phyloP scores from a whole-genome alignment of 148 eudicot genomes.

The Nyssa sinensis region DNA sequence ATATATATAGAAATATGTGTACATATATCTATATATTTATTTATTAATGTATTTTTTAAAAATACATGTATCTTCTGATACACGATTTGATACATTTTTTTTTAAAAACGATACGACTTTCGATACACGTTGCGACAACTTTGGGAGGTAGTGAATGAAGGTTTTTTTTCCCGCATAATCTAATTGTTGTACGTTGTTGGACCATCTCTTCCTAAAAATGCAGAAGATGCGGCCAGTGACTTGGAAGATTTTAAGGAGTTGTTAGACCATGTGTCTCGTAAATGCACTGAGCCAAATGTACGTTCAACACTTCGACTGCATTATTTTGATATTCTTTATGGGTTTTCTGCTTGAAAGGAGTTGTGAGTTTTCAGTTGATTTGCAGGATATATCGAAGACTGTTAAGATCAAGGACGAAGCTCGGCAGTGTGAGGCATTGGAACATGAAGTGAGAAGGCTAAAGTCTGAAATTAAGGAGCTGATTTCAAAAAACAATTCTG shows the following conservation, averaged over 20 bases:
- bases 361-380: background rate
- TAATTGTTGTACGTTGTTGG: background rate
- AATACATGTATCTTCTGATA: too few relatives aligned
- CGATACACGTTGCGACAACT: too few relatives aligned
- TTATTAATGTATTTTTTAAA: too few relatives aligned
- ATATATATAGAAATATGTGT: too few relatives aligned
- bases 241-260: slow-evolving; percentile 53
- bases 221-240: slow-evolving; percentile 51
- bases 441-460: slow-evolving; percentile 36
- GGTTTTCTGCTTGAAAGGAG: background rate
- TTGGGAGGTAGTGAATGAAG: too few relatives aligned
- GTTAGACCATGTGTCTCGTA: slow-evolving; percentile 47
- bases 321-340: background rate
- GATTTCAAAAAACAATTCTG: slow-evolving; percentile 34
- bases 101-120: too few relatives aligned
- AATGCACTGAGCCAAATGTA: slow-evolving; percentile 45
- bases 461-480: slow-evolving; percentile 50
- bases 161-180: background rate
- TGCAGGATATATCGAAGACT: slow-evolving; percentile 26
- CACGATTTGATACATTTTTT: too few relatives aligned
- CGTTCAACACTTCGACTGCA: slow-evolving; percentile 12
- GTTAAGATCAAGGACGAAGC: slow-evolving; percentile 9
- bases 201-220: slow-evolving; percentile 17
- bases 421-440: slow-evolving; percentile 24
- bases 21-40: too few relatives aligned